Percentiles rank a stretch among this genome's conserved stretches.
Conservation (phyloP, 2,329 filamentous ascomycete genomes). For the Claviceps purpurea region DNA sequence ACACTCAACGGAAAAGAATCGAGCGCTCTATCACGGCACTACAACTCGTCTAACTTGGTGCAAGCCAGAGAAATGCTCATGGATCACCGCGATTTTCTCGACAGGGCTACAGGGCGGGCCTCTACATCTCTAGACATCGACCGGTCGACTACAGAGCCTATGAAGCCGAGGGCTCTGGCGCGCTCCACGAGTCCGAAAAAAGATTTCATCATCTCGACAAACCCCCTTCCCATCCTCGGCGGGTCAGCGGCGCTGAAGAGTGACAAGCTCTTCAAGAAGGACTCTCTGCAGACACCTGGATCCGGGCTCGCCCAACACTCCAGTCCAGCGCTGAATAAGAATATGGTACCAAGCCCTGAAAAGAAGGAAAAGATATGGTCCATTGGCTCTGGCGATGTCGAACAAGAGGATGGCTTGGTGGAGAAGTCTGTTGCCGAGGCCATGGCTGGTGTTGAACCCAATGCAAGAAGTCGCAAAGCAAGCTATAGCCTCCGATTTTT, state of each 20-base stretch:
- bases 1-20: constrained; percentile 15
- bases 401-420: constrained; percentile 41
- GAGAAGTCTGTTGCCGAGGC: constrained; percentile 52
- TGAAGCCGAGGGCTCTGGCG: constrained; percentile 13
- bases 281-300: constrained; percentile 4
- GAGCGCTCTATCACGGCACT: constrained; percentile 19
- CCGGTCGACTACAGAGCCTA: constrained; percentile 11
- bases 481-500: constrained; percentile 56
- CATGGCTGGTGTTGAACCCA: constrained; percentile 47
- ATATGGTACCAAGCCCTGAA: constrained; percentile 33
- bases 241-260: constrained; percentile 6
- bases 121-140: constrained; percentile 24
- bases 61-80: constrained; percentile 24
- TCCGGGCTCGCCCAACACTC: constrained; percentile 18
- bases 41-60: constrained; percentile 17
- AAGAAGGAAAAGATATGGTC: constrained; percentile 54
- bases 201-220: constrained; percentile 13
- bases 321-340: constrained; percentile 29
- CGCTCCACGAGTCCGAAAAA: constrained; percentile 17
- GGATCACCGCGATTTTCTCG: constrained; percentile 20
- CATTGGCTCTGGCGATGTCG: constrained; percentile 38
- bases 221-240: constrained; percentile 7
- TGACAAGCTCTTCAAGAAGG: constrained; percentile 7
- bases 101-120: constrained; percentile 15
- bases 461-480: constrained; percentile 51